Conservation (phyloP, 257 asterid species). For the Rubia yunnanensis region DNA sequence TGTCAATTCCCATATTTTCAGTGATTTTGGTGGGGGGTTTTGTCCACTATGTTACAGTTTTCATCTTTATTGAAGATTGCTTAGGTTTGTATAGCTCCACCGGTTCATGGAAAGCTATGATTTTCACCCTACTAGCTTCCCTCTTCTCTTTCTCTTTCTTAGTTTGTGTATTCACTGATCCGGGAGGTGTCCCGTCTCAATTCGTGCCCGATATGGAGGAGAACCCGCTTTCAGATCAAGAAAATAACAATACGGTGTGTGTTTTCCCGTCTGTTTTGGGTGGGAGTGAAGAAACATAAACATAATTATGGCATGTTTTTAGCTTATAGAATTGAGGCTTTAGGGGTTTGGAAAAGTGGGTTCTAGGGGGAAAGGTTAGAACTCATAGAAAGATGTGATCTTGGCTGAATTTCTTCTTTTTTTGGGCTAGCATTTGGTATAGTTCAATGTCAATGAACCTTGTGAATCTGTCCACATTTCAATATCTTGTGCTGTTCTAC, state of each 20-base stretch:
- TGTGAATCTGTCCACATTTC: not conserved
- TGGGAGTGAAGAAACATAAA: not conserved
- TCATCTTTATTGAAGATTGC: slow-evolving; percentile 60
- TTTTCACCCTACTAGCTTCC: slow-evolving; percentile 41
- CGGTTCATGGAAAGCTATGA: slow-evolving; percentile 51
- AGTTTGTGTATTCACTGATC: slow-evolving; percentile 20
- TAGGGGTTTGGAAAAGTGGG: not conserved
- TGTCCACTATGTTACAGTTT: slow-evolving; percentile 59
- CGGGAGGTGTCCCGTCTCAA: slow-evolving; percentile 18
- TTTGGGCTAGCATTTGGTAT: not conserved
- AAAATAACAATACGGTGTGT: slow-evolving; percentile 22
- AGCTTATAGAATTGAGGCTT: not conserved
- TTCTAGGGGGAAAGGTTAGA: not conserved
- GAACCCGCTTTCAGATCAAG: slow-evolving; percentile 25
- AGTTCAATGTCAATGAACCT: not conserved
- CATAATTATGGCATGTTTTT: not conserved
- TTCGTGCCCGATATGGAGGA: slow-evolving; percentile 33
- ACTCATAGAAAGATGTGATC: not conserved
- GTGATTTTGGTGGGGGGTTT: slow-evolving; percentile 45
- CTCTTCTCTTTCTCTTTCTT: slow-evolving; percentile 20
- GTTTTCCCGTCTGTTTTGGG: not conserved
- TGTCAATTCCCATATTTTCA: slow-evolving; percentile 49
- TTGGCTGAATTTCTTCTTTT: not conserved
- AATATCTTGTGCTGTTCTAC: too few relatives aligned
- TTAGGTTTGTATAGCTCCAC: slow-evolving; percentile 48